Conservation (phyloP, 495 filamentous ascomycete genomes). For the Xylaria palmicola region DNA sequence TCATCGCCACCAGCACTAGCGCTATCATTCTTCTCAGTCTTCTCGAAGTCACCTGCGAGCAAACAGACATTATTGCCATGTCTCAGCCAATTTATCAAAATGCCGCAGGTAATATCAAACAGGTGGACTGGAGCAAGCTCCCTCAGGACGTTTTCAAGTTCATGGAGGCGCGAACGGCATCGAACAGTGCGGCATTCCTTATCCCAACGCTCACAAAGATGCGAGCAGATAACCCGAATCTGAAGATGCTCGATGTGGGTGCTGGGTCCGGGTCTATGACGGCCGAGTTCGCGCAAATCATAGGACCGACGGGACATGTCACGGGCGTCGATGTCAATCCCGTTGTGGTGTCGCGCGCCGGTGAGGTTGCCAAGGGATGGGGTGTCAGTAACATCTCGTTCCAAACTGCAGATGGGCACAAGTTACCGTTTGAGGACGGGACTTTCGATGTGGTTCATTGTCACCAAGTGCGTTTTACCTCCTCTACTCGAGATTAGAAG, state of each 20-base stretch:
- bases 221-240: constrained; percentile 26
- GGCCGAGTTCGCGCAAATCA: constrained; percentile 32
- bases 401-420: constrained; percentile 35
- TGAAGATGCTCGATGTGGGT: constrained; percentile 41
- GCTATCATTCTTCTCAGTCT: too few species aligned
- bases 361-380: constrained; percentile 12
- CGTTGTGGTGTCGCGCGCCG: constrained; percentile 36
- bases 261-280: constrained; percentile 42
- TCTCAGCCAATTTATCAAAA: too few species aligned
- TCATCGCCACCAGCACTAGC: too few species aligned
- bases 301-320: constrained; percentile 37
- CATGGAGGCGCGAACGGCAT: constrained; percentile 33
- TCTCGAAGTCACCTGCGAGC: too few species aligned
- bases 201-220: constrained; percentile 32
- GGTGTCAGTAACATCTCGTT: constrained; percentile 37
- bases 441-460: constrained; percentile 44
- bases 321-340: constrained; percentile 42
- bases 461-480: constrained; percentile 17
- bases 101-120: too few species aligned
- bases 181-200: constrained; percentile 36
- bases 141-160: constrained; percentile 7
- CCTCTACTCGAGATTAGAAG: constrained; percentile 20
- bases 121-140: constrained; percentile 6
- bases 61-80: too few species aligned
- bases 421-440: constrained; percentile 40